Conservation (phyloP, 768 basidiomycete species). For the Podaxis rugospora region DNA sequence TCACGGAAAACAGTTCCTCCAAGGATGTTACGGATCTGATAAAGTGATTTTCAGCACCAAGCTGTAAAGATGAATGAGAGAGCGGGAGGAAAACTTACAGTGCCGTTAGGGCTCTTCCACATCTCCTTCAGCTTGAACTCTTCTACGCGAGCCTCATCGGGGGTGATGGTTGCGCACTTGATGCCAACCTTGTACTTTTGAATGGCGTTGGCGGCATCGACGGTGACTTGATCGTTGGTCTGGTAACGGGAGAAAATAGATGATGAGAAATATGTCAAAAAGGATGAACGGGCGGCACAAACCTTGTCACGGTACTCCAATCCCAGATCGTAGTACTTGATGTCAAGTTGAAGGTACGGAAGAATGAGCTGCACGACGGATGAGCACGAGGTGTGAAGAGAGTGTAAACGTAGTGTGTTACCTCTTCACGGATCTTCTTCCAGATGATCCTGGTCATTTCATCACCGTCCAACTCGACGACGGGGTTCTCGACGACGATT, state of each 20-base stretch:
- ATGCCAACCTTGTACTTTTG: constrained; percentile 93
- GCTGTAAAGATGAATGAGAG: neutral
- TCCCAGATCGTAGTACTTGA: constrained; percentile 99
- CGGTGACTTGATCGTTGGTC: constrained; percentile 92
- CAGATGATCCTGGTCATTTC: constrained; percentile 99
- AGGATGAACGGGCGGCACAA: constrained; percentile 14
- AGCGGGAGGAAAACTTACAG: constrained; percentile 43
- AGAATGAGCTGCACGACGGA: constrained; percentile 72
- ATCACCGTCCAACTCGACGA: constrained; percentile 95
- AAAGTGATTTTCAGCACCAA: neutral
- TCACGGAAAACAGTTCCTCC: constrained; percentile 99
- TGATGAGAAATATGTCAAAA: neutral
- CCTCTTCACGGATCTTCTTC: constrained; percentile 97
- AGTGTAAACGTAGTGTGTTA: constrained; percentile 27
- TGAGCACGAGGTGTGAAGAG: neutral
- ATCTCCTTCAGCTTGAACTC: constrained; percentile 99
- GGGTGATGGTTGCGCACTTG: constrained; percentile 99
- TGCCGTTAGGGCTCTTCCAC: constrained; percentile 98
- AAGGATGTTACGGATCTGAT: constrained; percentile 91
- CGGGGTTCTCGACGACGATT: constrained; percentile 82
- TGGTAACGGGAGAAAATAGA: constrained; percentile 21
- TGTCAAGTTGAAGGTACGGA: constrained; percentile 90
- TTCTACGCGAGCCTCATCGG: constrained; percentile 92
- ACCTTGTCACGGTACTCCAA: constrained; percentile 90
- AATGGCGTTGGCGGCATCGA: constrained; percentile 94